Evolutionary conservation across 2,329 filamentous ascomycete genomes (phyloP).

Genomic region (Colletotrichum sp.): DNA sequence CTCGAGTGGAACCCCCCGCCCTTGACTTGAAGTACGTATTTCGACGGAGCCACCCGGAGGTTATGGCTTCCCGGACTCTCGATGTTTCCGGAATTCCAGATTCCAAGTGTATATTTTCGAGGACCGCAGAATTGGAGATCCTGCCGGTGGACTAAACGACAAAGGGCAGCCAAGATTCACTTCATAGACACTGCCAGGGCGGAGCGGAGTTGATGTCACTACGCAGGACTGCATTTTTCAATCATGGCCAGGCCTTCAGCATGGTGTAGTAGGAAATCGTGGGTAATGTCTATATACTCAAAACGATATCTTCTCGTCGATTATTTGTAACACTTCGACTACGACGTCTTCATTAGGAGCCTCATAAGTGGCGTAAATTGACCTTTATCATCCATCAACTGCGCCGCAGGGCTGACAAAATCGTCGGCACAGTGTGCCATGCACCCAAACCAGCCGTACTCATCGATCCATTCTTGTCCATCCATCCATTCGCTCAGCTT

Average conservation of each 20-base stretch:
- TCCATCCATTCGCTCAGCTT: constrained; percentile 48
- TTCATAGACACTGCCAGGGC: neutral
- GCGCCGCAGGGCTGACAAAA: constrained; percentile 50
- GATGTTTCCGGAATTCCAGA: neutral
- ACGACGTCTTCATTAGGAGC: constrained; percentile 1
- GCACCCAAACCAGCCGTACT: constrained; percentile 50
- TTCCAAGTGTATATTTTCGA: neutral
- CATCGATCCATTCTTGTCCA: constrained; percentile 40
- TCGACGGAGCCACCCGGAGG: neutral
- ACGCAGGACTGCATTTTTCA: neutral
- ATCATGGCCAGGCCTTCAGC: neutral
- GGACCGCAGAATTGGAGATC: neutral
- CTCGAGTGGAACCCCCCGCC: neutral
- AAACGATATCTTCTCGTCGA: neutral
- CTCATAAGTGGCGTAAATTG: constrained; percentile 36
- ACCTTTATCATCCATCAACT: constrained; percentile 48
- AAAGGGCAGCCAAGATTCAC: constrained; percentile 2
- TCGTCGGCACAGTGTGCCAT: constrained; percentile 44
- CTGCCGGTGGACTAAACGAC: neutral
- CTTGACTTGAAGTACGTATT: neutral
- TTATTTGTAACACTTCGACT: neutral
- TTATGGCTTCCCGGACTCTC: neutral
- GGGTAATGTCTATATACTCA: fast-evolving
- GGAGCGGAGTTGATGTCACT: neutral
- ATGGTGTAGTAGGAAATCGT: neutral